Evolutionary conservation across 805 yeast genomes (phyloP), one percentile per base, ranked within the genome.

Genomic region (Saccharomycopsis sp.): DNA sequence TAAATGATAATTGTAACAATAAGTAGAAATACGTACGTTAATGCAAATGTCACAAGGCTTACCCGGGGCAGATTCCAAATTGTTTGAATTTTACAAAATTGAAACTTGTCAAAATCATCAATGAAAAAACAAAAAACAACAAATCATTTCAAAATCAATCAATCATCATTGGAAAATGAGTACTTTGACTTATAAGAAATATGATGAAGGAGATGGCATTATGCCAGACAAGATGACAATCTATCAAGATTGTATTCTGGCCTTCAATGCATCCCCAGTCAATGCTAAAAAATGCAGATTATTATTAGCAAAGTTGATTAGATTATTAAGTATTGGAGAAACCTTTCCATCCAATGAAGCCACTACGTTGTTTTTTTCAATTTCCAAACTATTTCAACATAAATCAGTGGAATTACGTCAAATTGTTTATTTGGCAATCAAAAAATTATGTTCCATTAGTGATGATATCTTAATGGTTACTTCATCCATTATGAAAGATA

Each of bases 381-480:
- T 89, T 53, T 86, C 96, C 36, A 89, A 89, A 64, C 69, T 92
- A 52, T 92, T 92, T 60, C 98, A 92, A 59, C 95, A 89, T 61
- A 83, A 78, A 59, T 88, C 83, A 56, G 76, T 82, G 14, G 72
- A 74, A 30, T 72, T 92, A 57, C 80, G 98, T 61, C 98, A 92
- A 64, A 73, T 84, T 66, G 95, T 89, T 14, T 92, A 89, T 56
- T 68, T 92, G 58, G 89, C 96, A 13, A 87, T 89, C 61, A 92
- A 92, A 65, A 96, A 89, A 60, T 72, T 92, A 48, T 74, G 89
- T 37, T 63, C 79, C 15, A 73, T 81, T 48, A 85, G 96, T 17
- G 84, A 85, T 51, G 96, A 92, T 61, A 86, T 87, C 42, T 72
- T 92, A 60, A 92, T 92, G 97, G 96, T 89, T 21, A 92, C 98